Percentiles rank a stretch among this genome's conserved stretches.
These are phyloP conservation scores for Talaromyces rugulosus DNA, from an alignment of 2,329 filamentous ascomycete species.

Conservation along the genomic window DNA sequence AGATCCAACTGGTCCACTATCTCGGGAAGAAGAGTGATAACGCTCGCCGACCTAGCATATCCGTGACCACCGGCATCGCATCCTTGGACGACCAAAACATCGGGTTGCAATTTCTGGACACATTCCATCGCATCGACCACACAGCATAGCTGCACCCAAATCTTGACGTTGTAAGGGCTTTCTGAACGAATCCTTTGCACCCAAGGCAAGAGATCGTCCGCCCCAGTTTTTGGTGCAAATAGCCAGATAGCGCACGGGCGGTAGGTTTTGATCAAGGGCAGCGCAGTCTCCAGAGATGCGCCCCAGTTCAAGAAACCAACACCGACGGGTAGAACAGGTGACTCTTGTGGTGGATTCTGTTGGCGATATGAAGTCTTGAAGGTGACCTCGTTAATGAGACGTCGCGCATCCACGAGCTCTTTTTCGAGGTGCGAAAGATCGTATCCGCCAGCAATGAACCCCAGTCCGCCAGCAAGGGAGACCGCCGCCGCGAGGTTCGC, in stretches of 20 bases:
- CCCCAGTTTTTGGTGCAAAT: conserved; percentile 29
- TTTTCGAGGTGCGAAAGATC: conserved; percentile 26
- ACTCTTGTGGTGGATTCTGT: conserved; percentile 6
- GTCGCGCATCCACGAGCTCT: conserved; percentile 24
- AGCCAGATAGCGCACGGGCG: conserved; percentile 38
- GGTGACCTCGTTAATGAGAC: conserved; percentile 15
- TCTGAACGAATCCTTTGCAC: conserved; percentile 38
- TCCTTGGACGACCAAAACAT: conserved; percentile 52
- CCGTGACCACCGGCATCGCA: conserved; percentile 54
- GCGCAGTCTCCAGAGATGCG: conserved; percentile 23
- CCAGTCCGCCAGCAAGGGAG: conserved; percentile 51
- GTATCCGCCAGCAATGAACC: conserved; percentile 58
- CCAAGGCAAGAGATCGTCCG: conserved; percentile 23
- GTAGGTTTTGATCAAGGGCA: conserved; percentile 27
- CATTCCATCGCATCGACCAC: conserved; percentile 43
- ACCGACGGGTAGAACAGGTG: conserved; percentile 33
- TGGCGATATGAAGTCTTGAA: conserved; percentile 14
- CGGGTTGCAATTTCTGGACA: conserved; percentile 36
- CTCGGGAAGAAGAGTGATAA: conserved; percentile 50
- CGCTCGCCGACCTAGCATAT: conserved; percentile 40
- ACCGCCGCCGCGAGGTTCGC: conserved; percentile 57
- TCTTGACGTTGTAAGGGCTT: conserved; percentile 36
- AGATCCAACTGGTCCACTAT: conserved; percentile 38
- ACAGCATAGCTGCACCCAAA: conserved; percentile 53
- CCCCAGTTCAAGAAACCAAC: conserved; percentile 40